These are phyloP conservation scores for Globisporangium apiculatum DNA, from an alignment of 352 stramenopile species.

Conservation along the genomic window DNA sequence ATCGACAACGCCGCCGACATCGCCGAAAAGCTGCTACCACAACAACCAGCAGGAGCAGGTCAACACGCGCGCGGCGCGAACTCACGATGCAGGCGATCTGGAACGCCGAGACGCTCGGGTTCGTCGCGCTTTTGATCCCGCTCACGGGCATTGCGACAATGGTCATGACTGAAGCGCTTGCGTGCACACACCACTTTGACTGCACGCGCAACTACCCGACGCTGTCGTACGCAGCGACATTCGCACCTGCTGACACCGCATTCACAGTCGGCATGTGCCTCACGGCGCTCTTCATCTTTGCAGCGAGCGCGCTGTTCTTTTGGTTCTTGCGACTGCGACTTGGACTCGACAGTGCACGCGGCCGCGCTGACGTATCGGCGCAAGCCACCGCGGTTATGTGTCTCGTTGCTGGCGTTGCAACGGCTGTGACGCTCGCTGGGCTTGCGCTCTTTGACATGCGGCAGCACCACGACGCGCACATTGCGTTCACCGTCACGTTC, in stretches of 20 bases:
- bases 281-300: constrained; percentile 70
- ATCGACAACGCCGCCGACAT: background rate
- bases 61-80: background rate
- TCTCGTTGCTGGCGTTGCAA: constrained; percentile 21
- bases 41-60: background rate
- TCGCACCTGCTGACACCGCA: constrained; percentile 52
- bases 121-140: constrained; percentile 66
- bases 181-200: constrained; percentile 66
- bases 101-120: constrained; percentile 48
- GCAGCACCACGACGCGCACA: constrained; percentile 57
- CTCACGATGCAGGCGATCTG: constrained; percentile 16
- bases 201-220: constrained; percentile 72
- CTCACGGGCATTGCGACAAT: constrained; percentile 68
- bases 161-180: constrained; percentile 56
- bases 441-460: constrained; percentile 79
- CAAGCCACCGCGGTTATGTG: constrained; percentile 13
- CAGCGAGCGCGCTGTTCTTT: constrained; percentile 46
- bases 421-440: constrained; percentile 45
- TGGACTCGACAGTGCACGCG: constrained; percentile 3
- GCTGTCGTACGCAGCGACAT: constrained; percentile 79
- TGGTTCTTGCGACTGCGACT: constrained; percentile 62
- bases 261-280: constrained; percentile 78
- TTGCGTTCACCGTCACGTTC: constrained; percentile 67
- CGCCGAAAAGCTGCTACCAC: background rate
- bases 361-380: background rate